Evolutionary conservation across 352 stramenopile genomes (phyloP), one percentile per base, ranked within the genome.

Genomic region (Nothophytophthora sp.): DNA sequence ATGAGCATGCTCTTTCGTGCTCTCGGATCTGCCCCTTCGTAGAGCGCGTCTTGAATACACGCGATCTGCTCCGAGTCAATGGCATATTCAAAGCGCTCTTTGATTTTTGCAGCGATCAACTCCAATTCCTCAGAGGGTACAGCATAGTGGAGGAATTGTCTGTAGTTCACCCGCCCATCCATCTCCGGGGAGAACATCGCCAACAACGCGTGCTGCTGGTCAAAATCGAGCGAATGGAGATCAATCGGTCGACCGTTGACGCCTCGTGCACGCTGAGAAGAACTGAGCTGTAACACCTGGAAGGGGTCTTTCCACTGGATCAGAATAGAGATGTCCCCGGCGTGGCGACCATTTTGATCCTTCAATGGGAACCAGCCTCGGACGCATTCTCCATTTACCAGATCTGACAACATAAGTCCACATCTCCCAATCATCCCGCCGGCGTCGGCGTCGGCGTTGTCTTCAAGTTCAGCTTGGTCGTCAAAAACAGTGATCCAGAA

Each of bases 401-500:
- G 68, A 23, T 86, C 64, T 1, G 71, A 63, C 8, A 97, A 63
- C 24, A 68, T 43, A n/a, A 97, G 16, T 6, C 74, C 75, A 35
- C 71, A 86, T n/a, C 73, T 79, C 0, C 88, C 88, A 45, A 97
- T 69, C 30, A 95, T 55, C 1, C 78, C 85, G 25, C n/a, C n/a
- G n/a, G n/a, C n/a, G n/a, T 88, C 75, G 22, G 76, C 60, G 18
- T 75, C 46, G 15, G 39, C 51, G 24, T 45, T 63, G 9, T 61
- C 48, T 13, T 76, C 59, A 4, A 73, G 23, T 12, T 83, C 70
- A 11, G 58, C 53, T 59, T 87, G 60, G 29, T 95, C 87, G 54
- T 96, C 86, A 63, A 97, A 94, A 0, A 96, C 78, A 8, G 85
- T 96, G 20, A 96, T 69, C 70, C 72, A 80, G 1, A 97, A 63